Evolutionary conservation across 352 stramenopile genomes (phyloP).

Genomic region (Globisporangium lucens): DNA sequence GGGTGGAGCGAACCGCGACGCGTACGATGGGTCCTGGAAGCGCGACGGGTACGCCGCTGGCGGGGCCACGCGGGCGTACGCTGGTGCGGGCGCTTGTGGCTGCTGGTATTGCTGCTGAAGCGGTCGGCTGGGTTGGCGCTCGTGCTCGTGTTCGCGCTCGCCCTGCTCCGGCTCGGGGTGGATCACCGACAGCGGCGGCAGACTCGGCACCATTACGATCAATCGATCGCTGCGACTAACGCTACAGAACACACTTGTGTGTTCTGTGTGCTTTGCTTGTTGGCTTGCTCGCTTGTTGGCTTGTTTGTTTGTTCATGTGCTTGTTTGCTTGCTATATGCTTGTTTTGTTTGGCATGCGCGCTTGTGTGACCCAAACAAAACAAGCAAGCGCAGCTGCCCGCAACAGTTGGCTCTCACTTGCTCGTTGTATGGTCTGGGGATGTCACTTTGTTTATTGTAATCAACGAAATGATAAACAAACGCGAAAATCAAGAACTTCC

Average conservation of each 20-base stretch:
- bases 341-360: too few species aligned
- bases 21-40: too few species aligned
- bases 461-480: too few species aligned
- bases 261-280: neutral
- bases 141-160: neutral
- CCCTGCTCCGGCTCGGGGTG: neutral
- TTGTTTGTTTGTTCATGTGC: too few species aligned
- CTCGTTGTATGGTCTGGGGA: too few species aligned
- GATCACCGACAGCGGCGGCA: neutral
- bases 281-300: neutral
- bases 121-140: neutral
- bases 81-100: neutral
- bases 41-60: neutral
- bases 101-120: neutral
- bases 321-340: too few species aligned
- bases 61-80: neutral
- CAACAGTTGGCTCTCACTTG: too few species aligned
- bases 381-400: too few species aligned
- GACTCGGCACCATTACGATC: slow-evolving; percentile 4
- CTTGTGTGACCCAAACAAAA: too few species aligned
- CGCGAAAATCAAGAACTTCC: too few species aligned
- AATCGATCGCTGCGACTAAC: neutral
- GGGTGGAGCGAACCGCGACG: too few species aligned
- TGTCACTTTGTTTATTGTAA: too few species aligned
- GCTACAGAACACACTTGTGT: neutral